Base-by-base conservation (phyloP, 306 rosid genomes). In the Acmispon strigosus region DNA sequence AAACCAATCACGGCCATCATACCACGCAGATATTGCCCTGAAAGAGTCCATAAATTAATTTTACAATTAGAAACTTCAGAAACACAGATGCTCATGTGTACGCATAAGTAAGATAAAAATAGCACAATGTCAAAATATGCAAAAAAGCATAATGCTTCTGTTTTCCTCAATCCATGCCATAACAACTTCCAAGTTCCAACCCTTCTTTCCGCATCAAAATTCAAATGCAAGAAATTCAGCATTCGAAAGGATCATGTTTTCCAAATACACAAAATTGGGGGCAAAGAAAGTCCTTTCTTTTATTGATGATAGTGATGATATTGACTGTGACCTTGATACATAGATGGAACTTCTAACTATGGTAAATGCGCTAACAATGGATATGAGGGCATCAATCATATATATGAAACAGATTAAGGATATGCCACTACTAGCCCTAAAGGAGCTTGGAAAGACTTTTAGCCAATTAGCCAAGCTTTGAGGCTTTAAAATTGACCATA, bases 21-120 rank as follows among this genome's bases (percentile, higher is more conserved):
- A 95, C 99, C 99, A 95, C 0, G 91, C 86, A 0, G 95, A 78
- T 74, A 95, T 87, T 62, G 99, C 99, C 86, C 99, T 95, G 88
- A 52, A 73, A 72, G 66, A 67, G 53, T 61, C 45, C 66, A 74
- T 16, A 36, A 61, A 37, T 54, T 65, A 64, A 45, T 74, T 29
- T 51, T 51, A 19, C 52, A 18, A 3, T 12, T 15, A 29, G 34
- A 74, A 45, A 22, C 2, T 22, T 22, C 24, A 22, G 24, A 27
- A 27, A 27, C 32, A 27, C 4, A 27, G 32, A 27, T 27, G 32
- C 4, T 3, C 32, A 2, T 27, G 24, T 22, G 32, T 27, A 4
- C 32, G 32, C 32, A 27, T 1, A 2, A 1, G 2, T 1, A 2
- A 22, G 2, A 2, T 1, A 2, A 22, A 22, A 22, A 22, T 2